Base-by-base conservation (phyloP, 2,329 filamentous ascomycete genomes). In the Fusarium devonianum region DNA sequence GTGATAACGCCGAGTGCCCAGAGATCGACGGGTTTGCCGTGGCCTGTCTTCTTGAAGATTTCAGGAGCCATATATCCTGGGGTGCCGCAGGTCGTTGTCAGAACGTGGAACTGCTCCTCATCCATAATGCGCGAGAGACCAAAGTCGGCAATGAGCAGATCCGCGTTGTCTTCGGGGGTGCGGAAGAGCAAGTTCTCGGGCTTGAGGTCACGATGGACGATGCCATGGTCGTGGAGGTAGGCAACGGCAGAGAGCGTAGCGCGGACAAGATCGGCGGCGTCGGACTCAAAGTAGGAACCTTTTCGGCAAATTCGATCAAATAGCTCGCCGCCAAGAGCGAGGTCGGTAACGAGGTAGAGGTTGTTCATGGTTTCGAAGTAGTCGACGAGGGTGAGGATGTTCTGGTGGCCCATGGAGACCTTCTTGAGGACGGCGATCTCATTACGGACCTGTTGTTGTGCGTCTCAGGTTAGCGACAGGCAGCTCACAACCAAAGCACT, bases 301-400 rank as follows among this genome's bases (percentile, higher is more conserved):
- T 99, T 99, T 59, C 94, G 89, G 75, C 94, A 99, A 73, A 99
- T 99, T 64, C 94, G 90, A 73, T 99, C 94, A 71, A 99, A 99
- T 12, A 99, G 85, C 73, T 99, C 94, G 63, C 94, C 94, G 58
- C 94, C 94, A 13, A 97, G 86, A 13, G 94, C 94, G 22, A 99
- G 88, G 69, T 99, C 94, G 32, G 94, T 97, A 40, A 99, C 94
- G 26, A 99, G 87, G 72, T 99, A 99, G 60, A 99, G 83, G 75
- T 99, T 99, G 77, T 99, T 97, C 90, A 97, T 96, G 6, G 94
- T 99, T 78, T 99, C 94, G 69, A 99, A 99, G 75, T 97, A 99
- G 77, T 99, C 94, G 66, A 97, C 94, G 50, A 99, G 82, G 1
- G 94, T 99, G 54, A 99, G 78, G 70, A 99, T 97, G 70, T 99